Percentiles rank a stretch among this genome's conserved stretches.
These are phyloP conservation scores for Lonicera japonica DNA, from an alignment of 129 eudicot genomes.

Conservation along the genomic window DNA sequence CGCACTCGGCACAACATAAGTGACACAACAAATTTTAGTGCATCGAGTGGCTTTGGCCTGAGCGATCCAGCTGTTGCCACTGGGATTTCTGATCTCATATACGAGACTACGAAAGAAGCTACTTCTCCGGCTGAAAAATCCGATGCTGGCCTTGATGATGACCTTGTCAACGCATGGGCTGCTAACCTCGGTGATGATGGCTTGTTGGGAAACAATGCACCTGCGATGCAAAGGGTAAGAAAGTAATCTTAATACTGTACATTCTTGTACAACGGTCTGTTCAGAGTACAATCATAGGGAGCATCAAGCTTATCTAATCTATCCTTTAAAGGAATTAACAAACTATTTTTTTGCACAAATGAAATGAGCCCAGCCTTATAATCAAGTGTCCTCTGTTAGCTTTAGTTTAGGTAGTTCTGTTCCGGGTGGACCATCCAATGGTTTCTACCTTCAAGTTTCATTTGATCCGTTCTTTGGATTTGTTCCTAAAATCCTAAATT, in stretches of 20 bases:
- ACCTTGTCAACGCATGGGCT: constrained; percentile 99
- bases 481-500: too few relatives aligned
- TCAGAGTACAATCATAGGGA: too few relatives aligned
- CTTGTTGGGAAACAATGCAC: constrained; percentile 73
- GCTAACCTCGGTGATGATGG: constrained; percentile 92
- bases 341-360: too few relatives aligned
- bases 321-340: too few relatives aligned
- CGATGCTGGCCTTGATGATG: constrained; percentile 60
- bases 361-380: too few relatives aligned
- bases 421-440: too few relatives aligned
- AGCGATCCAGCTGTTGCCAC: constrained; percentile 89
- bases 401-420: too few relatives aligned
- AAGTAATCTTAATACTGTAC: background rate
- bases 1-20: constrained; percentile 83
- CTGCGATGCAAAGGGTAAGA: constrained; percentile 92
- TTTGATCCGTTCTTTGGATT: too few relatives aligned
- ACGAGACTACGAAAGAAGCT: constrained; percentile 60
- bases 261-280: too few relatives aligned
- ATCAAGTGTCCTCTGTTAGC: too few relatives aligned
- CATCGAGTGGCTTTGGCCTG: constrained; percentile 74
- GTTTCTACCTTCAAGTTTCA: too few relatives aligned
- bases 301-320: too few relatives aligned
- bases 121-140: constrained; percentile 41
- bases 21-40: constrained; percentile 12
- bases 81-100: constrained; percentile 89